These are phyloP conservation scores for Dendrothele bispora DNA, from an alignment of 768 basidiomycete species.

Conservation along the genomic window DNA sequence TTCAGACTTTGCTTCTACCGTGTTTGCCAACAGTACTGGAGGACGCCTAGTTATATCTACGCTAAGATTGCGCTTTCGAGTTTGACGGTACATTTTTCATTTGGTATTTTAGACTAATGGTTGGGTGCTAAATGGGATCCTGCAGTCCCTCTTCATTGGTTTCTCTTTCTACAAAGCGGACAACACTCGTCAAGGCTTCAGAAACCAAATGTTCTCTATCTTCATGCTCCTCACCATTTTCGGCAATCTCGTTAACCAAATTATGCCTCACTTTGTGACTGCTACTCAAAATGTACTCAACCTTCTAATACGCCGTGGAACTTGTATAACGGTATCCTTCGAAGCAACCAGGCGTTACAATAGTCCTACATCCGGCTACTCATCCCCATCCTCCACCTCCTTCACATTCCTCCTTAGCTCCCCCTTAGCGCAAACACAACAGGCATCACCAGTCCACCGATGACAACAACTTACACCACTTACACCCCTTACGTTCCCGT, in stretches of 20 bases:
- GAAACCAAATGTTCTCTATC: slow-evolving; percentile 27
- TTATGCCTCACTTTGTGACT: slow-evolving; percentile 35
- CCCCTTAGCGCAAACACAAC: too few relatives aligned
- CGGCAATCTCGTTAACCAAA: slow-evolving; percentile 32
- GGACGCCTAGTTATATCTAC: slow-evolving; percentile 26
- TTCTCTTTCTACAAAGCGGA: slow-evolving; percentile 30
- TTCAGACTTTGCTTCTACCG: slow-evolving; percentile 21
- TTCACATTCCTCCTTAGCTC: too few relatives aligned
- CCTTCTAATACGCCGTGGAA: too few relatives aligned
- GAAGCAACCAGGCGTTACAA: too few relatives aligned
- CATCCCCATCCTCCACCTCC: too few relatives aligned
- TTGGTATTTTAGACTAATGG: too few relatives aligned
- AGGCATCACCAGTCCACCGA: too few relatives aligned
- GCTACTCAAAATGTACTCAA: too few relatives aligned
- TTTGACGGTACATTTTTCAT: slow-evolving; percentile 4
- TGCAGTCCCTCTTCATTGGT: slow-evolving; percentile 24
- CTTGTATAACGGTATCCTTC: too few relatives aligned
- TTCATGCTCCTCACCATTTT: slow-evolving; percentile 27
- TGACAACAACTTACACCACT: too few relatives aligned
- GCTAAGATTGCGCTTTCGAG: slow-evolving; percentile 15
- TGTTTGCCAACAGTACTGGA: slow-evolving; percentile 27
- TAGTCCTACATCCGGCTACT: too few relatives aligned
- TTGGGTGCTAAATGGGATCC: background rate
- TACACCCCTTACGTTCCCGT: too few relatives aligned
- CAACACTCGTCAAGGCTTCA: slow-evolving; percentile 23